A percentile compares a stretch with the other conserved stretches of the same genome.
phyloP scores from a whole-genome alignment of 78 protist species.

The Pelomyxa schiedti region DNA sequence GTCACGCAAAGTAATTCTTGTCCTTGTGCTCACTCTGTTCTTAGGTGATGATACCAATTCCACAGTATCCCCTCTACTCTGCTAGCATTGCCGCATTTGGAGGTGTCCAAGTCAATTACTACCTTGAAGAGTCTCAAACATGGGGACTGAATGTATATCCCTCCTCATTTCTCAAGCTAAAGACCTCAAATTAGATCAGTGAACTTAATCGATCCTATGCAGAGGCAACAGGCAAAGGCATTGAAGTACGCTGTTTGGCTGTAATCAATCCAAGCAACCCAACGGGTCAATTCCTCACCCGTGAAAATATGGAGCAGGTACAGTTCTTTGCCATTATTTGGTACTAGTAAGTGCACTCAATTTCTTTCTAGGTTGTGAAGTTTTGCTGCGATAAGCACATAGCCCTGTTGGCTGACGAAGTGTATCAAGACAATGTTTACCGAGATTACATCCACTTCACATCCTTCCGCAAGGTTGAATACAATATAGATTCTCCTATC shows the following conservation, averaged over 20 bases:
- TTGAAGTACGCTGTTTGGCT: conserved; percentile 69
- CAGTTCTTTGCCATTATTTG: neutral
- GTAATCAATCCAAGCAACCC: conserved; percentile 99
- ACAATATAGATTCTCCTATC: too few relatives aligned
- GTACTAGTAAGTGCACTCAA: neutral
- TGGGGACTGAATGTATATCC: conserved; percentile 43
- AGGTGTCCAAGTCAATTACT: conserved; percentile 76
- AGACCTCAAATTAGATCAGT: neutral
- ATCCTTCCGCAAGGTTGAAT: neutral
- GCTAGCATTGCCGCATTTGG: conserved; percentile 83
- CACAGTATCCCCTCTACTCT: conserved; percentile 99
- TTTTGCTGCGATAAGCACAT: conserved; percentile 56
- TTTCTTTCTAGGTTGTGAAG: conserved; percentile 17
- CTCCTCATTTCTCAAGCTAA: neutral
- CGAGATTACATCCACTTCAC: conserved; percentile 86
- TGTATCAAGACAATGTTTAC: conserved; percentile 97
- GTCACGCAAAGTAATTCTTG: too few relatives aligned
- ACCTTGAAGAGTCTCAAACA: conserved; percentile 72
- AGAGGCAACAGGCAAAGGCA: conserved; percentile 44
- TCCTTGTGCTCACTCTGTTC: too few relatives aligned
- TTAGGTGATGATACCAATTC: conserved; percentile 90
- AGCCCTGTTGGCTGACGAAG: conserved; percentile 96
- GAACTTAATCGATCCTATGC: conserved; percentile 14
- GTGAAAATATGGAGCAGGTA: conserved; percentile 1
- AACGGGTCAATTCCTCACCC: conserved; percentile 83